Evolutionary conservation across 257 asterid species (phyloP), one percentile per base, ranked within the genome.

Genomic region (Nicotiana otophora): DNA sequence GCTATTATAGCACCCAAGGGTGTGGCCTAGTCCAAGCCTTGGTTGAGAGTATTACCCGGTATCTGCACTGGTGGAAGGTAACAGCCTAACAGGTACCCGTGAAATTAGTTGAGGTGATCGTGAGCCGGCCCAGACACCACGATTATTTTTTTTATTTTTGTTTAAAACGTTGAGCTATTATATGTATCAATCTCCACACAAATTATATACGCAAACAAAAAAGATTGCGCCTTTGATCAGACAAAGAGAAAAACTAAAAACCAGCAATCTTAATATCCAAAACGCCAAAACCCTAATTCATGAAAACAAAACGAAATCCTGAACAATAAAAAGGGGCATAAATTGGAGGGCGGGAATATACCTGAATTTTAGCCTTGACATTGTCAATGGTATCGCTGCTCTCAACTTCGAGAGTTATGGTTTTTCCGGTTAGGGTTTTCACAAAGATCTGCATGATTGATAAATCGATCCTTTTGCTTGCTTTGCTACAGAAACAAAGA

Each of bases 331-430:
- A 57, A 6, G 19, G 7, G 19, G 10, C 28, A 23, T 30, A 33
- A 60, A 62, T 51, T 5, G 7, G 26, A 42, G 48, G 10, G 48
- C 48, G 48, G 2, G 48, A 42, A 17, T 58, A 92, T 63, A 92
- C 98, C 98, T 94, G 97, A 93, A 93, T 93, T 92, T 89, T 91
- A 88, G 94, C 87, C 80, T 93, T 93, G 84, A 93, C 96, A 85
- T 92, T 89, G 82, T 93, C 97, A 78, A 92, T 92, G 86, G 96
- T 92, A 87, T 93, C 97, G 62, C 93, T 90, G 88, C 90, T 89
- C 90, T 93, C 97, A 20, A 93, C 97, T 86, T 93, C 96, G 74
- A 93, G 96, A 55, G 98, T 90, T 83, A 93, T 93, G 1, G 97
- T 90, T 80, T 93, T 91, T 10, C 97, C 97, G 26, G 97, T 91